Base-by-base conservation (phyloP, 805 yeast genomes). In the Wickerhamiella hasegawae region DNA sequence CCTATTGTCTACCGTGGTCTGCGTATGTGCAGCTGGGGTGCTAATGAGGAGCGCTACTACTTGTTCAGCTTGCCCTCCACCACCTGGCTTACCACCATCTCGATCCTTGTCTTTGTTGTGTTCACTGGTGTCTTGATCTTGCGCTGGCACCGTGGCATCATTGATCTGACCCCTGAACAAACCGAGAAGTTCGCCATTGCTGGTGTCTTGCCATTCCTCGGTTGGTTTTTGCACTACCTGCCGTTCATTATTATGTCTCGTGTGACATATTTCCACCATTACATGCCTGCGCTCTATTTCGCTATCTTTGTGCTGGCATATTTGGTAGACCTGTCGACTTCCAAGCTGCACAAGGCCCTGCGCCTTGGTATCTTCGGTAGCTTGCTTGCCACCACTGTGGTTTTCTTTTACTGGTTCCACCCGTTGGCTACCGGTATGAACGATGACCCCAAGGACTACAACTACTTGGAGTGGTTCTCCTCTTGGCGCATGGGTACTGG, bases 261-360 rank as follows among this genome's bases (percentile, higher is more conserved):
- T 64, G 96, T 90, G 38, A 84, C 94, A 2, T 87, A 90, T 55
- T 90, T 87, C 23, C 98, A 87, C 59, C 98, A 87, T 57, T 87
- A 87, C 58, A 71, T 84, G 45, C 98, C 98, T 11, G 94, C 97
- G 1, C 67, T 85, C 43, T 87, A 80, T 60, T 87, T 87, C 62
- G 97, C 97, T 34, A 76, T 84, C 63, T 62, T 85, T 44, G 76
- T 82, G 21, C 65, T 73, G 45, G 72, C 71, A 38, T 79, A 71
- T 55, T 59, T 69, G 44, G 58, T 76, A 32, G 82, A 76, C 50
- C 47, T 12, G 53, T 60, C 49, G 61, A 58, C 18, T 51, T 51
- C 47, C 40, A 58, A 27, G 58, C 53, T 34, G 29, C 51, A 37
- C 28, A 32, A 18, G 33, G 55, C 16, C 44, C 50, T 22, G 33